phyloP scores from a whole-genome alignment of 2,329 filamentous ascomycete species.

The Byssochlamys sp. region DNA sequence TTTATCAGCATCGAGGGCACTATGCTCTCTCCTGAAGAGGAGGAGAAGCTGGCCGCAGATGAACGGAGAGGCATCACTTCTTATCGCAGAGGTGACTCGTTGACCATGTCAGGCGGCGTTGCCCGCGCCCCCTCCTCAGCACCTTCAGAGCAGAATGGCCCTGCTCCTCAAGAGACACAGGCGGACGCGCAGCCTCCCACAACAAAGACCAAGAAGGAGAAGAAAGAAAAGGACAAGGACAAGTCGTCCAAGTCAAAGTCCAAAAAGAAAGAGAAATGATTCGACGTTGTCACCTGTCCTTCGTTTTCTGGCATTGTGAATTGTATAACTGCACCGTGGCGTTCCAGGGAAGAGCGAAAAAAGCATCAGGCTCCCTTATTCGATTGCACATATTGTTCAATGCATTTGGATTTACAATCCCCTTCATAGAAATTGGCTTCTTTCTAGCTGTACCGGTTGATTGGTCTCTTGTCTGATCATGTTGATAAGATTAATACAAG shows the following conservation, averaged over 20 bases:
- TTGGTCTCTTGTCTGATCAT: not conserved
- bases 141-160: not conserved
- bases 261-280: conserved; percentile 15
- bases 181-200: conserved; percentile 3
- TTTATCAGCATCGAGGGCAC: conserved; percentile 82
- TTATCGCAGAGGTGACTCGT: conserved; percentile 17
- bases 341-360: not conserved
- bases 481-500: not conserved
- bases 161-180: not conserved
- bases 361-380: not conserved
- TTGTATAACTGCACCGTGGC: not conserved
- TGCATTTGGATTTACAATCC: not conserved
- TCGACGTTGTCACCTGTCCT: not conserved
- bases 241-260: conserved; percentile 13
- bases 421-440: not conserved
- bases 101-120: conserved; percentile 15
- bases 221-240: conserved; percentile 9
- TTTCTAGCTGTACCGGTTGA: not conserved
- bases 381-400: not conserved
- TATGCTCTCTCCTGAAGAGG: conserved; percentile 62
- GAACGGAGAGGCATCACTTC: conserved; percentile 36
- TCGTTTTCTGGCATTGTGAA: not conserved
- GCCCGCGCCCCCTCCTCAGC: conserved; percentile 9
- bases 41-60: conserved; percentile 49
- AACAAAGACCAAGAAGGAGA: not conserved